A percentile compares a stretch with the other conserved stretches of the same genome.
phyloP scores from a whole-genome alignment of 805 yeast genomes.

The Sugiyamaella boreocaroliniensis region DNA sequence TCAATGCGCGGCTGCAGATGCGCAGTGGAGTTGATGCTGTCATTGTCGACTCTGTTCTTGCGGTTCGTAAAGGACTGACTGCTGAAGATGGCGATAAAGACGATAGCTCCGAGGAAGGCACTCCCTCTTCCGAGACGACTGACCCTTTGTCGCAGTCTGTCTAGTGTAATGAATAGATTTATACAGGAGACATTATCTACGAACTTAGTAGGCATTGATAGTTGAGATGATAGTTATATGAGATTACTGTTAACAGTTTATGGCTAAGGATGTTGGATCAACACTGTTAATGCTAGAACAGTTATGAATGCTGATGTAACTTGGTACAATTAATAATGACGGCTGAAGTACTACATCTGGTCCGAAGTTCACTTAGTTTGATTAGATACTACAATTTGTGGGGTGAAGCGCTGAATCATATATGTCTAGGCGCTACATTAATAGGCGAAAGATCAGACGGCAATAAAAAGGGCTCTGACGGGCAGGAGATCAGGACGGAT shows the following conservation, averaged over 20 bases:
- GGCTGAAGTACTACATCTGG: background rate
- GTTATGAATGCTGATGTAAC: too few relatives aligned
- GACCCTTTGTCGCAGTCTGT: background rate
- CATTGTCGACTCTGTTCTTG: conserved; percentile 91
- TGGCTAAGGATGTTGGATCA: too few relatives aligned
- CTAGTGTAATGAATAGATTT: background rate
- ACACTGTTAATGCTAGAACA: too few relatives aligned
- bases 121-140: background rate
- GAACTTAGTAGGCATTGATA: too few relatives aligned
- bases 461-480: background rate
- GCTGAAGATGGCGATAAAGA: conserved; percentile 6
- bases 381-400: background rate
- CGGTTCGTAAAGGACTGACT: conserved; percentile 77
- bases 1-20: conserved; percentile 75
- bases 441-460: background rate
- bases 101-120: background rate
- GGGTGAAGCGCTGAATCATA: background rate
- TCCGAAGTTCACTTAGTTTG: background rate
- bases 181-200: too few relatives aligned
- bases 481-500: background rate
- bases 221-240: too few relatives aligned
- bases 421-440: background rate
- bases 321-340: background rate
- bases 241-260: too few relatives aligned
- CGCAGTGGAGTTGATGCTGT: conserved; percentile 96